Evolutionary conservation across 2,329 filamentous ascomycete species (phyloP), one percentile per base, ranked within the genome.

Genomic region (Anthostomella pinea): DNA sequence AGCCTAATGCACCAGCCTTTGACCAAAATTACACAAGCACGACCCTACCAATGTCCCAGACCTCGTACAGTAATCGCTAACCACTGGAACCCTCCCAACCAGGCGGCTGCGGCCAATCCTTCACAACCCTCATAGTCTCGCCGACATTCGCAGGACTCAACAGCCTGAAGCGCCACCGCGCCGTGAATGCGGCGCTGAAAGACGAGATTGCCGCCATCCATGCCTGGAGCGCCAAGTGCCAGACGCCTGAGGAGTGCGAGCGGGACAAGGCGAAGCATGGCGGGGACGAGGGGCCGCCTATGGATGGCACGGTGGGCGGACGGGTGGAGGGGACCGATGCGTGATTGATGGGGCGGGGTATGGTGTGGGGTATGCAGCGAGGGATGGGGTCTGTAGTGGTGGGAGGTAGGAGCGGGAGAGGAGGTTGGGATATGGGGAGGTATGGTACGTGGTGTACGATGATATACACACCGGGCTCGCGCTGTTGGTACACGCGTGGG

Each of bases 161-260:
- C 57, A 86, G 86, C 34, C 79, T 96, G 39, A 88, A 88, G 59
- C 78, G 90, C 39, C 87, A 95, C 65, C 81, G 90, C 27, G 74
- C 94, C 45, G 89, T 95, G 52, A 95, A 96, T 65, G 75, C 75
- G 11, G 81, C 81, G 5, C 72, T 96, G 53, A 91, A 89, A 68
- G 77, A 83, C 30, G 89, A 96, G 67, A 95, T 96, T 60, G 86
- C 87, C 11, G 79, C 77, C 48, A 95, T 96, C 53, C 90, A 96
- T 69, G 90, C 90, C 24, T 96, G 90, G 90, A 94, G 87, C 38
- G 87, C 89, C 18, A 94, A 89, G 67, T 95, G 90, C 63, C 85
- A 89, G 68, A 96, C 90, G 7, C 87, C 87, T 1, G 87, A 89
- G 55, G 87, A 96, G 69, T 95, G 85, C 81, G 79, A 87, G 67